Conservation (phyloP, 2,329 filamentous ascomycete genomes). For the Fusarium equiseti region DNA sequence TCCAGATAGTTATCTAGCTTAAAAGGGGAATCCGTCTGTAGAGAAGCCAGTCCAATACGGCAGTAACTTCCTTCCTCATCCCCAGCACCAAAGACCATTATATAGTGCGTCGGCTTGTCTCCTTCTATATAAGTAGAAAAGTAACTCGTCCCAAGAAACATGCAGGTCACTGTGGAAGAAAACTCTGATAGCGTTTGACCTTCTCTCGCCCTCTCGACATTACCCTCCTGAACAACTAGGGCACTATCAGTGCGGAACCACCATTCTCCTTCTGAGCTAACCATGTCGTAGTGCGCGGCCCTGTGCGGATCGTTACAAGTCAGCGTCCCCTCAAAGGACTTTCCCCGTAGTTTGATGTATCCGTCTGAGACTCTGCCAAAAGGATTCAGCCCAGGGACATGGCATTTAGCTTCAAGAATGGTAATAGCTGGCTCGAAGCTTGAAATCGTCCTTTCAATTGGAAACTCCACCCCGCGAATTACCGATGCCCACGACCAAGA, state of each 20-base stretch:
- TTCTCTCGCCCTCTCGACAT: background rate
- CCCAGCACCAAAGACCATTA: background rate
- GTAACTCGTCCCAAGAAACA: background rate
- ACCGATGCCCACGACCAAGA: conserved; percentile 1
- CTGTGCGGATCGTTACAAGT: background rate
- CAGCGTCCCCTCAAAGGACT: background rate
- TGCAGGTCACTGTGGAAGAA: background rate
- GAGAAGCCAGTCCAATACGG: background rate
- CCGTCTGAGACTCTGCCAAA: background rate
- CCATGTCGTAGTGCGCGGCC: background rate
- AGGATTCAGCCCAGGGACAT: background rate
- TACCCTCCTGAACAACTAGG: background rate
- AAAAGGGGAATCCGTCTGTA: fast-evolving
- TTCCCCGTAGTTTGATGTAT: background rate
- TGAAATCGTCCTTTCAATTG: background rate
- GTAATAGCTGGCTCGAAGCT: background rate
- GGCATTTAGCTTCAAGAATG: background rate
- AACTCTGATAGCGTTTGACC: background rate
- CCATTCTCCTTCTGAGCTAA: background rate
- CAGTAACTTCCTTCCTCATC: background rate
- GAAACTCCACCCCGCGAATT: background rate
- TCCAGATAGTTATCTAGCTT: fast-evolving
- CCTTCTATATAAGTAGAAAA: background rate
- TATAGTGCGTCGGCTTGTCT: background rate
- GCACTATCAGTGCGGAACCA: background rate